Evolutionary conservation across 169 alveolate genomes (phyloP).

Genomic region (Cryptosporidium andersoni): DNA sequence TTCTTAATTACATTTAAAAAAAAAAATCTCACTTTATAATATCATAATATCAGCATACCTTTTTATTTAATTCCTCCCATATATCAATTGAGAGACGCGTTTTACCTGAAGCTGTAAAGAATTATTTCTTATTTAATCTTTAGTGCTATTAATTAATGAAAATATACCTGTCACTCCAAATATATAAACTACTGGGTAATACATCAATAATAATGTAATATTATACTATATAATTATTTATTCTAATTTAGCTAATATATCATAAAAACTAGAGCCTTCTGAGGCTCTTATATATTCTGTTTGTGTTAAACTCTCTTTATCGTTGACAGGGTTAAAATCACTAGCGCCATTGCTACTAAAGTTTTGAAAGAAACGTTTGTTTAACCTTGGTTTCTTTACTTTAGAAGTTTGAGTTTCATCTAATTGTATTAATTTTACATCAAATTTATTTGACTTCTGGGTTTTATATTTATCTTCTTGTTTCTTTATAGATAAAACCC

Average conservation of each 20-base stretch:
- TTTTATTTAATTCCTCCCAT: conserved; percentile 38
- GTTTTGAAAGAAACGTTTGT: no score
- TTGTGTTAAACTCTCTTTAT: conserved; percentile 1
- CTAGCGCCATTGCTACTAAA: background rate
- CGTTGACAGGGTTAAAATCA: background rate
- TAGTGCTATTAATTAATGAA: background rate
- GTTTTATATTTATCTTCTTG: no score
- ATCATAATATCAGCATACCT: conserved; percentile 13
- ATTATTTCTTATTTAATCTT: background rate
- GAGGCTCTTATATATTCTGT: background rate
- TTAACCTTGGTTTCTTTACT: no score
- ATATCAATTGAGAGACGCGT: conserved; percentile 48
- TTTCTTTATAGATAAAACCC: no score
- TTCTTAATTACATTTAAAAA: background rate
- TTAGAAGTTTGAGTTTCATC: no score
- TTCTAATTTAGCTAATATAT: conserved; percentile 40
- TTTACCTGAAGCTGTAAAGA: conserved; percentile 66
- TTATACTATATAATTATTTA: background rate
- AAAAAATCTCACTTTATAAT: background rate
- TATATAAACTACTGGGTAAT: conserved; percentile 50
- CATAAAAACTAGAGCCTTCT: conserved; percentile 43
- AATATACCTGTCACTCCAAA: conserved; percentile 69
- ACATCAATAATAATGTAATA: background rate
- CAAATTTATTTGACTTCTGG: no score
- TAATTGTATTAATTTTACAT: no score